Base-by-base conservation (phyloP, 2,329 filamentous ascomycete genomes). In the Penicillium sp. region DNA sequence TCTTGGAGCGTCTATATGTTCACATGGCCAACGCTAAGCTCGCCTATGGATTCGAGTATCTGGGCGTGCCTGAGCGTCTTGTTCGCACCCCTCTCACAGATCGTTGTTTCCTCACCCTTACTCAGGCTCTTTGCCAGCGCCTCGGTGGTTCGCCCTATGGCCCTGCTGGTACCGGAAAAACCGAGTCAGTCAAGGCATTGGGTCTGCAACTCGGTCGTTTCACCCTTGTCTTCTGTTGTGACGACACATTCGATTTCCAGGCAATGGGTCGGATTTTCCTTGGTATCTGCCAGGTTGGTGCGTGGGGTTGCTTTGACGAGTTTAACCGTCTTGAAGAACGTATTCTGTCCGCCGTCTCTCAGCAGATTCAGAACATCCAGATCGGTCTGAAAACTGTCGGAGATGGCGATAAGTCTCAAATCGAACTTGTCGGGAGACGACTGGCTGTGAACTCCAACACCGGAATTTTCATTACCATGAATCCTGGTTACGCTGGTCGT, bases 401-500 rank as follows among this genome's bases (percentile, higher is more conserved):
- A 8, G 87, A 91, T 55, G 90, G 97, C 67, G 86, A 89, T 7
- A 91, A 90, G 72, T 82, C 91, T 2, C 90, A 97, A 72, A 97
- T 99, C 67, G 94, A 99, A 74, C 82, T 99, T 21, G 90, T 97
- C 54, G 93, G 93, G 49, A 90, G 94, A 55, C 92, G 95, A 67
- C 83, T 99, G 48, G 86, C 84, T 62, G 94, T 99, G 65, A 95
- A 96, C 70, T 83, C 84, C 60, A 96, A 97, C 73, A 97, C 95
- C 50, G 94, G 94, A 67, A 94, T 99, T 73, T 99, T 99, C 81
- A 99, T 99, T 74, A 99, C 94, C 40, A 99, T 99, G 95, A 99
- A 99, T 75, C 94, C 94, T 74, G 94, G 94, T 52, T 99, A 99
- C 77, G 94, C 94, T 53, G 94, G 94, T 57, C 91, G 94, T 77